Conservation (phyloP, 1,284 basidiomycete genomes). For the Trametes polyzona region DNA sequence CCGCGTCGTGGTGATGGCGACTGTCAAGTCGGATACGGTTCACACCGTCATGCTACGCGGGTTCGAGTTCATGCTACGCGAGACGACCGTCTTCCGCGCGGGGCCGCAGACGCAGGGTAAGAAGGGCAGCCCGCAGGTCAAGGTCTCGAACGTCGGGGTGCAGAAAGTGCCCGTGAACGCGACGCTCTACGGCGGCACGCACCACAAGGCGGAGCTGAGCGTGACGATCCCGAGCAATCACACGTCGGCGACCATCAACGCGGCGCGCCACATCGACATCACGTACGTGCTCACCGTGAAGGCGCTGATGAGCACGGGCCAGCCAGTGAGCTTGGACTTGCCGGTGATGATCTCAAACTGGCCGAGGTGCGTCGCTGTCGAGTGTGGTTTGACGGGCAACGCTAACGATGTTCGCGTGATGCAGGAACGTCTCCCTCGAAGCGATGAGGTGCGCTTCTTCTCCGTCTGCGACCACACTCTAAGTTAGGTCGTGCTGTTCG, state of each 20-base stretch:
- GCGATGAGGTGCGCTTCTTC: conserved; percentile 55
- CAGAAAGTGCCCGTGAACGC: conserved; percentile 73
- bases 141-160: conserved; percentile 58
- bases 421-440: conserved; percentile 64
- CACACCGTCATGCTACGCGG: conserved; percentile 71
- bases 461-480: neutral
- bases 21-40: conserved; percentile 69
- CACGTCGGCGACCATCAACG: conserved; percentile 74
- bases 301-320: conserved; percentile 72
- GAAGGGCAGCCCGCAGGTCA: conserved; percentile 60
- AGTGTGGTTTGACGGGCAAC: neutral
- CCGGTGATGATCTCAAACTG: conserved; percentile 82
- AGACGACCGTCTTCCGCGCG: conserved; percentile 70
- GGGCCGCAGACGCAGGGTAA: conserved; percentile 57
- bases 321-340: conserved; percentile 69
- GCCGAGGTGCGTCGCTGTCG: conserved; percentile 56
- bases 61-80: conserved; percentile 79
- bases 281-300: conserved; percentile 77
- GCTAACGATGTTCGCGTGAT: conserved; percentile 1
- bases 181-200: conserved; percentile 69
- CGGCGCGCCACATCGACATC: conserved; percentile 81
- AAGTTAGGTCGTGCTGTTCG: neutral
- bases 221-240: conserved; percentile 72
- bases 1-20: conserved; percentile 71
- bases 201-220: conserved; percentile 70